These are phyloP conservation scores for Helichrysum umbraculigerum DNA, from an alignment of 129 eudicot genomes.

Conservation along the genomic window DNA sequence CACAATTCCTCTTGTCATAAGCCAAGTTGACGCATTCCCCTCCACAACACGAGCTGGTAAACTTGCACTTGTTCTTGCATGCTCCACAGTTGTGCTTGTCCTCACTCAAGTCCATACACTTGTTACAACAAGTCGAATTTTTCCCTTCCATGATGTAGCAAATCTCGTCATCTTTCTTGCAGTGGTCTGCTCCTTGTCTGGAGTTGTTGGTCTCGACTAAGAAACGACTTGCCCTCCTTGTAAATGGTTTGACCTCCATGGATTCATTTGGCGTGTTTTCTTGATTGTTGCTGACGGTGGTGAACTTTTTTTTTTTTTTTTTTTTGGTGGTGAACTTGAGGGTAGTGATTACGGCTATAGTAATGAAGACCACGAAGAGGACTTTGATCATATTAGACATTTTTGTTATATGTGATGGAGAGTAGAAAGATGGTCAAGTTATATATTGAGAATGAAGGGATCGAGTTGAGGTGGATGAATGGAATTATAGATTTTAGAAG, in stretches of 20 bases:
- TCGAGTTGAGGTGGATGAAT: too few species aligned
- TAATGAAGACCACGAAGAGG: too few species aligned
- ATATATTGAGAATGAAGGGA: too few species aligned
- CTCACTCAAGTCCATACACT: conserved; percentile 28
- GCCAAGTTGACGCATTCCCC: conserved; percentile 62
- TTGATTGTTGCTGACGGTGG: background rate
- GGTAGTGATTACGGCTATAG: background rate
- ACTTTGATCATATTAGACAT: too few species aligned
- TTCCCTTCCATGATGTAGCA: conserved; percentile 18
- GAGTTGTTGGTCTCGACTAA: background rate
- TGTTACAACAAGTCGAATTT: conserved; percentile 53
- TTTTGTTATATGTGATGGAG: too few species aligned
- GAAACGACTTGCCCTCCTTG: too few species aligned
- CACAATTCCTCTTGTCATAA: conserved; percentile 68
- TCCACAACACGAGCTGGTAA: conserved; percentile 44
- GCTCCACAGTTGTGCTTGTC: conserved; percentile 50
- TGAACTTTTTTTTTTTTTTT: too few species aligned
- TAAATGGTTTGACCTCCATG: too few species aligned
- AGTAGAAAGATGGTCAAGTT: too few species aligned
- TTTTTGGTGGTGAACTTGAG: background rate
- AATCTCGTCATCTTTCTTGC: background rate
- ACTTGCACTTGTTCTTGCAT: conserved; percentile 51
- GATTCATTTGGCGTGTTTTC: background rate
- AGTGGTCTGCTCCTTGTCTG: background rate
- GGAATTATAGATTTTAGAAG: too few species aligned